Evolutionary conservation across 75 land plant species (phyloP).

Genomic region (Ceratopteris richardii): DNA sequence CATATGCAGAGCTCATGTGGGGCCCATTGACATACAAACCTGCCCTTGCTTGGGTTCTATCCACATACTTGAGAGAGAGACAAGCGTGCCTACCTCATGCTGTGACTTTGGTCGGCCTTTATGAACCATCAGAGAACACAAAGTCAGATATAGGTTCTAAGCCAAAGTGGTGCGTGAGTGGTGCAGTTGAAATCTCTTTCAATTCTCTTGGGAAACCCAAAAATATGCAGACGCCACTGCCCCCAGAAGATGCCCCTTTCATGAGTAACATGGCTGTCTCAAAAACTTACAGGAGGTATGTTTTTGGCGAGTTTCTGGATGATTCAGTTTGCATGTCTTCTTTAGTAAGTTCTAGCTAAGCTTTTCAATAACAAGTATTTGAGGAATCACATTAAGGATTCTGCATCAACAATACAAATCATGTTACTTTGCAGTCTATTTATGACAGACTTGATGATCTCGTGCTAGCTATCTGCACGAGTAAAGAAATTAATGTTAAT

Average conservation of each 20-base stretch:
- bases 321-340: no score
- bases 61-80: slow-evolving; percentile 62
- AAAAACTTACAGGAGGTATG: slow-evolving; percentile 50
- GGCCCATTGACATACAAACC: slow-evolving; percentile 39
- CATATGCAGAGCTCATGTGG: slow-evolving; percentile 70
- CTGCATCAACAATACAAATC: no score
- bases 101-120: slow-evolving; percentile 62
- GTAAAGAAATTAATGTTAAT: no score
- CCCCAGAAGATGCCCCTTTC: slow-evolving; percentile 66
- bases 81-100: slow-evolving; percentile 49
- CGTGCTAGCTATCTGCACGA: no score
- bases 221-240: slow-evolving; percentile 48
- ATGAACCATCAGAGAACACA: slow-evolving; percentile 15
- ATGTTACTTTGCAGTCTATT: no score
- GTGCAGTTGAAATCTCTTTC: slow-evolving; percentile 83
- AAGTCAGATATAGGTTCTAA: background rate
- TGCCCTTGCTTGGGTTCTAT: slow-evolving; percentile 49
- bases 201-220: slow-evolving; percentile 46
- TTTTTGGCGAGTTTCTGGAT: no score
- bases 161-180: slow-evolving; percentile 43
- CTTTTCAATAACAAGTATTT: no score
- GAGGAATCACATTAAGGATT: no score
- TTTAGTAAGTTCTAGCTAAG: no score
- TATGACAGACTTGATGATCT: no score
- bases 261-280: slow-evolving; percentile 79